Percentiles rank a stretch among this genome's conserved stretches.
These are phyloP conservation scores for Talaromyces sp. DNA, from an alignment of 2,329 filamentous ascomycete genomes.

Conservation along the genomic window DNA sequence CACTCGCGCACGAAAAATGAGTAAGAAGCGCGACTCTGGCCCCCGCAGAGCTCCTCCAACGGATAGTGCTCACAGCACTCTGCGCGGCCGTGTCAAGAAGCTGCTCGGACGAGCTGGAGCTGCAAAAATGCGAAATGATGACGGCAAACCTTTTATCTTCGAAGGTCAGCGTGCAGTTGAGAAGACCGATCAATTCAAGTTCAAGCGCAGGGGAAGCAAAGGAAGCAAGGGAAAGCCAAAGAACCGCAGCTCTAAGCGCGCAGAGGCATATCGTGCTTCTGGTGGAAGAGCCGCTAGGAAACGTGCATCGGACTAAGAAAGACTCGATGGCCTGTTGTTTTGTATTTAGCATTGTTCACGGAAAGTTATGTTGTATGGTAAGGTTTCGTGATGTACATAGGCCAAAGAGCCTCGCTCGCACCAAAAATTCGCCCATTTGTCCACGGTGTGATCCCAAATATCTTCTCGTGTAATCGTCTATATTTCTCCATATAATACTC, in stretches of 20 bases:
- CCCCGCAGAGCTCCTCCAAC: constrained; percentile 24
- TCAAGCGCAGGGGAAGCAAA: constrained; percentile 42
- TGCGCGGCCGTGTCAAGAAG: constrained; percentile 41
- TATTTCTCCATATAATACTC: not conserved
- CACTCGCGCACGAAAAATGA: constrained; percentile 73
- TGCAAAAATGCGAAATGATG: constrained; percentile 35
- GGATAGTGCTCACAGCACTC: constrained; percentile 33
- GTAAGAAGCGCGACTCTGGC: constrained; percentile 41
- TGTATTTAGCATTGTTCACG: not conserved
- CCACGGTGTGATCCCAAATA: not conserved
- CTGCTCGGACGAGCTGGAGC: constrained; percentile 42
- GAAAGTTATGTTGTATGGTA: not conserved
- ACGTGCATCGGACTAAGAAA: not conserved
- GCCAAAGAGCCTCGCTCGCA: not conserved
- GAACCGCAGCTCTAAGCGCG: constrained; percentile 43
- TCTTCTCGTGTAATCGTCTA: not conserved
- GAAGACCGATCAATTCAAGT: constrained; percentile 32
- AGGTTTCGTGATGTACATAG: not conserved
- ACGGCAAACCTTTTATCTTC: constrained; percentile 41
- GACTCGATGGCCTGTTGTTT: not conserved
- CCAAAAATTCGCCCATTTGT: not conserved
- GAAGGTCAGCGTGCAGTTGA: constrained; percentile 45
- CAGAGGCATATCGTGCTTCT: constrained; percentile 43
- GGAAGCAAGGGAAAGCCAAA: constrained; percentile 41
- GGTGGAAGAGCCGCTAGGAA: constrained; percentile 24